phyloP scores from a whole-genome alignment of 2,329 filamentous ascomycete species.

The Fragosphaeria purpurea region DNA sequence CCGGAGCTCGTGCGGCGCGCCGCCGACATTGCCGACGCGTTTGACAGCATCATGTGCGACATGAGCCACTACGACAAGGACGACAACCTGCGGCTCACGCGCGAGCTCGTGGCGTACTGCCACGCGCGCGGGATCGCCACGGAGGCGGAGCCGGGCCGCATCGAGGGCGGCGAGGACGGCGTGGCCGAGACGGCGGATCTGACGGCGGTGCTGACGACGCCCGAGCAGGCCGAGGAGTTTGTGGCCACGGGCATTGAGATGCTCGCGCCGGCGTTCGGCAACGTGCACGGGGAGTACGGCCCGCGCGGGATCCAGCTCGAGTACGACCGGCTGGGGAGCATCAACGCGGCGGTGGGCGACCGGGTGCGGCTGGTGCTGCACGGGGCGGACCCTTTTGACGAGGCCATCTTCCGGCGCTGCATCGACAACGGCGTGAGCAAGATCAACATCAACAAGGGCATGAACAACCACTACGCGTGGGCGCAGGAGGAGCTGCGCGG shows the following conservation, averaged over 20 bases:
- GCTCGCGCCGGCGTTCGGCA: conserved; percentile 66
- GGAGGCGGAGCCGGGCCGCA: conserved; percentile 57
- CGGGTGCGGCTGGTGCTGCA: conserved; percentile 37
- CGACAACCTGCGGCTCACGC: conserved; percentile 53
- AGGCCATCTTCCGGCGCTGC: conserved; percentile 33
- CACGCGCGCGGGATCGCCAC: conserved; percentile 54
- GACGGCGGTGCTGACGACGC: conserved; percentile 49
- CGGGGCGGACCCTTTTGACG: conserved; percentile 36
- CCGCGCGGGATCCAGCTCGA: conserved; percentile 53
- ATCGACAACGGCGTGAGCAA: conserved; percentile 36
- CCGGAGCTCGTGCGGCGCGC: conserved; percentile 51
- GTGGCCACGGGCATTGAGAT: conserved; percentile 62
- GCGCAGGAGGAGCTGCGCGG: conserved; percentile 35
- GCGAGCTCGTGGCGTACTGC: conserved; percentile 53
- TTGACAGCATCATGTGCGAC: conserved; percentile 66
- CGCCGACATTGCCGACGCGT: conserved; percentile 46
- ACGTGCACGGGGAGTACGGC: conserved; percentile 66
- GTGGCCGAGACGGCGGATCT: conserved; percentile 48
- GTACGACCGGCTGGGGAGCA: conserved; percentile 39
- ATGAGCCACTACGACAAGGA: conserved; percentile 62
- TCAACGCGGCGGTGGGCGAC: conserved; percentile 34
- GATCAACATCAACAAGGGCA: conserved; percentile 42
- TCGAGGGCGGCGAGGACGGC: conserved; percentile 55
- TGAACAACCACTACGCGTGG: conserved; percentile 37
- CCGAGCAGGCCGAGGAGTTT: conserved; percentile 61